Base-by-base conservation (phyloP, 176 grass and related monocot genomes). In the Carex pumila region DNA sequence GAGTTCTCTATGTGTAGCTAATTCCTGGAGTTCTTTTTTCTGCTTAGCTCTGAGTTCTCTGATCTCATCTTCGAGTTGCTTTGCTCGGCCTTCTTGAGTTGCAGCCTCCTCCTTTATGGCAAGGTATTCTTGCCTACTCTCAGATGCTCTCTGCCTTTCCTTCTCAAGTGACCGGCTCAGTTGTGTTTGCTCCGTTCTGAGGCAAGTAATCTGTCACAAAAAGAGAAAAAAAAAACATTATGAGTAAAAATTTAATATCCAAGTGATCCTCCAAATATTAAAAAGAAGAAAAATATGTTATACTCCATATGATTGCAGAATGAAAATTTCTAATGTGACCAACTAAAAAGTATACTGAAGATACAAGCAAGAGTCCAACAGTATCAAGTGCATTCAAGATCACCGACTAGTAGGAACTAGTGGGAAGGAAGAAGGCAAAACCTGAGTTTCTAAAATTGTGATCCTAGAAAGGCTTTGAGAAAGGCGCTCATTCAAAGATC, bases 151-250 rank as follows among this genome's bases (percentile, higher is more conserved):
- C 36, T 99, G 97, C 82, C 97, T 88, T 85, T 99, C 97, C 81
- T 99, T 99, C 86, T 99, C 97, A 80, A 96, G 97, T 32, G 93
- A 99, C 65, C 97, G 87, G 19, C 90, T 99, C 72, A 99, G 85
- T 86, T 99, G 97, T 85, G 97, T 99, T 85, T 99, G 97, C 86
- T 99, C 97, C 88, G 97, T 93, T 91, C 97, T 96, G 70, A 99
- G 88, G 85, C 92, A 96, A 55, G 97, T 90, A 81, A 99, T 94
- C 97, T 99, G 85, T 17, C 53, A 85, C 56, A 82, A 76, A 70
- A 19, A 15, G 13, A 58, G 22, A 21, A 52, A 30, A 12, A 17
- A 65, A 74, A 77, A 30, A 63, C 65, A 57, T 59, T 30, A 15
- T 67, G 18, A 80, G 18, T 78, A 70, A 87, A 56, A 22, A 80